phyloP scores from a whole-genome alignment of 331 rosid species.

The Telfairia occidentalis region DNA sequence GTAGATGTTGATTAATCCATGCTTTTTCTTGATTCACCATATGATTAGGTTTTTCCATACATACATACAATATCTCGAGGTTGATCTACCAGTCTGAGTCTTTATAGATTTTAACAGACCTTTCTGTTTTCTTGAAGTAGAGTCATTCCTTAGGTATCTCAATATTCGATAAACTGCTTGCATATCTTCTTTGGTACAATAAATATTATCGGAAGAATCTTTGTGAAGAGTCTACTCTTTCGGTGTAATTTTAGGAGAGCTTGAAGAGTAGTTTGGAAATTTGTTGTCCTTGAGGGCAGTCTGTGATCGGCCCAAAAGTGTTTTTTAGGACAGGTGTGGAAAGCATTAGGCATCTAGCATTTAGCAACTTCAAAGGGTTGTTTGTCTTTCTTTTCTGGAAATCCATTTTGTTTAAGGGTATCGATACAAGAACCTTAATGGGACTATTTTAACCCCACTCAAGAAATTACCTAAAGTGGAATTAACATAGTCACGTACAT shows the following conservation, averaged over 20 bases:
- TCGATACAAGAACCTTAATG: no score
- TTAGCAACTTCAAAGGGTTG: neutral
- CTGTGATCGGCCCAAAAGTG: neutral
- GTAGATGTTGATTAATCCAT: neutral
- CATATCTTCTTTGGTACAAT: neutral
- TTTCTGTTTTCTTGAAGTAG: neutral
- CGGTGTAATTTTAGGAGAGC: neutral
- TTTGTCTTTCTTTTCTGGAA: neutral
- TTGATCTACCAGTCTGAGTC: neutral
- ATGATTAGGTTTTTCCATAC: neutral
- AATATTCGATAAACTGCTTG: neutral
- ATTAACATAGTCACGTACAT: no score
- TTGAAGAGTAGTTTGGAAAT: neutral
- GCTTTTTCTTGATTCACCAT: neutral
- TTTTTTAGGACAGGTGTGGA: neutral
- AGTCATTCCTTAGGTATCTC: neutral
- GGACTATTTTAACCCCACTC: no score
- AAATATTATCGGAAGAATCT: neutral
- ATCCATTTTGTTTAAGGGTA: neutral
- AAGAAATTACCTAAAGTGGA: no score
- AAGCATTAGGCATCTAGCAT: neutral
- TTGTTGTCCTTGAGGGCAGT: neutral
- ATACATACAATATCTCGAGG: neutral
- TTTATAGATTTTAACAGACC: neutral
- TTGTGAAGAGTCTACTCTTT: neutral